phyloP scores from a whole-genome alignment of 139 green algal species.

The Zygnema cylindricum region DNA sequence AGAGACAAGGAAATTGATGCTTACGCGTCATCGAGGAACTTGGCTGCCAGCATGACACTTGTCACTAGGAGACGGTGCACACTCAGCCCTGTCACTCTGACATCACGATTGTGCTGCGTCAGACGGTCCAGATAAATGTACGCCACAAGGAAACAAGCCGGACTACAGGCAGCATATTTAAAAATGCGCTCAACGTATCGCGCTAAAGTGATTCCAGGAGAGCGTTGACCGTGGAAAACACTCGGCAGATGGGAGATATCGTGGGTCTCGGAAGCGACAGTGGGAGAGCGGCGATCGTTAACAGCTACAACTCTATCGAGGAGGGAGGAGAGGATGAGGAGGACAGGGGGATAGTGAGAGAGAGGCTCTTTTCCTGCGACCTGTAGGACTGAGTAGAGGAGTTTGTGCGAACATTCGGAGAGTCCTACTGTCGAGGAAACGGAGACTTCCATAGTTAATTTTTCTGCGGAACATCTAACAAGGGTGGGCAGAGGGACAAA shows the following conservation, averaged over 20 bases:
- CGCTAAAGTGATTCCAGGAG: constrained; percentile 74
- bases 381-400: not conserved
- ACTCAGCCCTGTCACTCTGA: constrained; percentile 69
- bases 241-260: constrained; percentile 45
- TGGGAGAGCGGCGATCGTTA: constrained; percentile 13
- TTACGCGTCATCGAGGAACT: constrained; percentile 81
- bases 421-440: not conserved
- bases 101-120: constrained; percentile 52
- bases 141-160: constrained; percentile 75
- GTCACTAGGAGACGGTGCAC: constrained; percentile 78
- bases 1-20: too few relatives aligned
- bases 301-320: constrained; percentile 42
- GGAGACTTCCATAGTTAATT: not conserved
- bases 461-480: too few relatives aligned
- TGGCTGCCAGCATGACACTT: constrained; percentile 74
- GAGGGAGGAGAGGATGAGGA: constrained; percentile 42
- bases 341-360: constrained; percentile 20
- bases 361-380: not conserved
- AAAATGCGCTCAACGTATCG: constrained; percentile 76
- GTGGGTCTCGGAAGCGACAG: not conserved
- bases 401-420: not conserved
- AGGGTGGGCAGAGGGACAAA: too few relatives aligned
- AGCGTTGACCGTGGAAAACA: constrained; percentile 72
- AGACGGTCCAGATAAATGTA: constrained; percentile 77
- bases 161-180: constrained; percentile 80